Conservation (phyloP, 495 filamentous ascomycete genomes). For the Penicillium canescens region DNA sequence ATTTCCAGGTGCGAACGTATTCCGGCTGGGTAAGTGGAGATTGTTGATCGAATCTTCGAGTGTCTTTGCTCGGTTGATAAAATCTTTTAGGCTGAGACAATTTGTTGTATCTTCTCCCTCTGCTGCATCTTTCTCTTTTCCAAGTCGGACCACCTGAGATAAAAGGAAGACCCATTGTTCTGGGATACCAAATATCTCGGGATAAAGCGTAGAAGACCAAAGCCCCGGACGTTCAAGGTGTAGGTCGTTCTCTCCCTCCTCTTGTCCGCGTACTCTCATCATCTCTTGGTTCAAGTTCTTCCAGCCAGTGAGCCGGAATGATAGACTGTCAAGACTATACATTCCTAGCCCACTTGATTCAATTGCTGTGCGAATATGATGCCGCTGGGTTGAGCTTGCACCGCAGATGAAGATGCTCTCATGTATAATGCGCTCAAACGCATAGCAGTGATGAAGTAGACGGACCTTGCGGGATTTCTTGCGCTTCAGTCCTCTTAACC, state of each 20-base stretch:
- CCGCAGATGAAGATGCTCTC: constrained; percentile 28
- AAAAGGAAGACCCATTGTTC: constrained; percentile 25
- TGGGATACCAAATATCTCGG: constrained; percentile 29
- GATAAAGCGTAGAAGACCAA: constrained; percentile 27
- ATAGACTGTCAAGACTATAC: constrained; percentile 19
- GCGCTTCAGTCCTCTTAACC: constrained; percentile 20
- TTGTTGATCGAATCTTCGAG: constrained; percentile 25
- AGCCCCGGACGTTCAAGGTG: constrained; percentile 27
- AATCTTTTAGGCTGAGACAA: constrained; percentile 19
- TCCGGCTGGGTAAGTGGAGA: constrained; percentile 10
- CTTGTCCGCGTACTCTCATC: constrained; percentile 18
- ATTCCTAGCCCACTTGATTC: constrained; percentile 19
- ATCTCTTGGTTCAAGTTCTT: constrained; percentile 23
- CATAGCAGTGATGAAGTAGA: constrained; percentile 32
- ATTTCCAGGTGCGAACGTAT: constrained; percentile 1
- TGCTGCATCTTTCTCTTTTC: constrained; percentile 24
- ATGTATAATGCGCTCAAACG: constrained; percentile 28
- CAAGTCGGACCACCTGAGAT: constrained; percentile 26
- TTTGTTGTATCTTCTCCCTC: constrained; percentile 6
- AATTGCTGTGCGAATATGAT: constrained; percentile 12
- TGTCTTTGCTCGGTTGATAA: constrained; percentile 17
- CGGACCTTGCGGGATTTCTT: constrained; percentile 27
- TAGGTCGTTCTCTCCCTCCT: constrained; percentile 28
- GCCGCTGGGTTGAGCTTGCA: constrained; percentile 16
- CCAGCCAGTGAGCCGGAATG: constrained; percentile 26